phyloP scores from a whole-genome alignment of 495 filamentous ascomycete species.

The Penicilliopsis zonata region DNA sequence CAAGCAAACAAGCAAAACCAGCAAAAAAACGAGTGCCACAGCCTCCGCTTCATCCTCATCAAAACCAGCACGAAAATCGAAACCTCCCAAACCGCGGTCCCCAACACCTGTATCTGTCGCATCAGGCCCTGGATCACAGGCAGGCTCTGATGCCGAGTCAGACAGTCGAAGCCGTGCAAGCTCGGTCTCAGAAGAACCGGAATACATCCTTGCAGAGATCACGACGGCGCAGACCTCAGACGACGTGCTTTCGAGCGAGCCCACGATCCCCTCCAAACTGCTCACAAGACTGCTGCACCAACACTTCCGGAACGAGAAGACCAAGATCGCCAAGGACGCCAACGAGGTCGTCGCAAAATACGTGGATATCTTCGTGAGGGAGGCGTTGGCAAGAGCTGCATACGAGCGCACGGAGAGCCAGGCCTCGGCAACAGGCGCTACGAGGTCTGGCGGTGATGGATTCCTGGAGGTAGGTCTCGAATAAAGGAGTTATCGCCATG shows the following conservation, averaged over 20 bases:
- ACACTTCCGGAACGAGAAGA: slow-evolving; percentile 58
- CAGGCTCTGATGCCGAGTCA: slow-evolving; percentile 7
- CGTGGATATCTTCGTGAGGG: slow-evolving; percentile 82
- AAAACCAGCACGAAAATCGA: slow-evolving; percentile 4
- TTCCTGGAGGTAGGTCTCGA: too few relatives aligned
- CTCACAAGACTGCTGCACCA: slow-evolving; percentile 66
- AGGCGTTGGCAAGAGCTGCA: slow-evolving; percentile 75
- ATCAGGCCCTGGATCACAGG: slow-evolving; percentile 12
- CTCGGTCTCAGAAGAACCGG: slow-evolving; percentile 21
- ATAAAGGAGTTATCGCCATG: too few relatives aligned
- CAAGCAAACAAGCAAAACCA: slow-evolving; percentile 18
- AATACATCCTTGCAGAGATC: slow-evolving; percentile 37
- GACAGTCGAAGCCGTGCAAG: slow-evolving; percentile 6
- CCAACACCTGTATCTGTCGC: slow-evolving; percentile 3
- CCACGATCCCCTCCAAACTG: slow-evolving; percentile 60
- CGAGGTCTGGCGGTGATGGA: slow-evolving; percentile 66
- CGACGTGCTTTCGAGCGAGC: slow-evolving; percentile 25
- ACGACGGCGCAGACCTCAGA: slow-evolving; percentile 15
- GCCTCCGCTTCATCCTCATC: slow-evolving; percentile 13
- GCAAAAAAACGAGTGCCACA: slow-evolving; percentile 5
- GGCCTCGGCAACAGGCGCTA: slow-evolving; percentile 47
- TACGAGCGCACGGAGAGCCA: slow-evolving; percentile 47
- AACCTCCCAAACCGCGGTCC: slow-evolving; percentile 4
- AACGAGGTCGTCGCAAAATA: slow-evolving; percentile 72
- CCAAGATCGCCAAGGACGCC: slow-evolving; percentile 68